Base-by-base conservation (phyloP, 805 yeast genomes). In the Cephaloascus fragrans region DNA sequence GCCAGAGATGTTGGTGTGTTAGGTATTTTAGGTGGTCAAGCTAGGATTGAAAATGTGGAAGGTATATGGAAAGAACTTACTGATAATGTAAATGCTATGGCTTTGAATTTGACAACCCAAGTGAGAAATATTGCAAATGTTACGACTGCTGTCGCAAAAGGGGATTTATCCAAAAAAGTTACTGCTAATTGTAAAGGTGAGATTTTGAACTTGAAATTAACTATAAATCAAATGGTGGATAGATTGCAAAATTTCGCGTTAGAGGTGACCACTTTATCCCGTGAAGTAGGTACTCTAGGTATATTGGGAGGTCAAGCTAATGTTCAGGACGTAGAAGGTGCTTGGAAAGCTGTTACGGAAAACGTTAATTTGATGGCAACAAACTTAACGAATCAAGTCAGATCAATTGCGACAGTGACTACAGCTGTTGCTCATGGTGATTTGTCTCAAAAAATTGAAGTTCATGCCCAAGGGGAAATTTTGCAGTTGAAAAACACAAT, bases 341-440 rank as follows among this genome's bases (percentile, higher is more conserved):
- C 73, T 2, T 67, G 73, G 73, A 67, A 67, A 43, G 71, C 73
- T 0, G 71, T 67, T 16, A 67, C 73, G 0, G 70, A 67, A 44
- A 67, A 67, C 39, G 73, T 67, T 36, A 67, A 67, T 44, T 50
- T 65, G 32, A 67, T 67, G 73, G 73, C 73, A 4, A 65, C 71
- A 2, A 67, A 67, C 48, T 64, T 67, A 51, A 67, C 73, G 2
- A 84, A 83, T 44, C 95, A 86, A 61, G 95, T 86, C 47, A 73
- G 95, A 59, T 78, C 87, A 15, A 86, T 86, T 49, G 95, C 94
- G 3, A 83, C 88, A 10, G 95, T 86, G 41, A 87, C 95, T 2
- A 83, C 95, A 3, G 95, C 94, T 3, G 95, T 86, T 34, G 95
- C 95, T 1, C 83, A 83, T 56, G 95, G 95, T 51, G 94, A 86